Evolutionary conservation across 2,329 filamentous ascomycete genomes (phyloP).

Genomic region (Fusarium continuum): DNA sequence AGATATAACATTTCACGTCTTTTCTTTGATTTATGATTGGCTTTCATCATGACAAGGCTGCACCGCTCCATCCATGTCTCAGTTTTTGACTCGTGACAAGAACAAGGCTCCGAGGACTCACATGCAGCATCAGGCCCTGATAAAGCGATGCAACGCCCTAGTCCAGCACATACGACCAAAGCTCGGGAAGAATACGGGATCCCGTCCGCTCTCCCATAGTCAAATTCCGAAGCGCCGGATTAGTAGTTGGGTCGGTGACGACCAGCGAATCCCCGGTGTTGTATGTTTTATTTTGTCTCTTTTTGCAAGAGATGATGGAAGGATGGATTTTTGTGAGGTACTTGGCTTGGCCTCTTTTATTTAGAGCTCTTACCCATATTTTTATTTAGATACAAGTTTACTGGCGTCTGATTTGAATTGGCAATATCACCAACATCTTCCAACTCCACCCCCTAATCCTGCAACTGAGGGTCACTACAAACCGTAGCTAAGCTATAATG

Average conservation of each 20-base stretch:
- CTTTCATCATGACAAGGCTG: not conserved
- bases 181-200: slow-evolving; percentile 28
- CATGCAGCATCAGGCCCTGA: not conserved
- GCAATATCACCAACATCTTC: too few species aligned
- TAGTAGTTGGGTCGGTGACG: slow-evolving; percentile 31
- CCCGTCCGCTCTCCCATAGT: slow-evolving; percentile 29
- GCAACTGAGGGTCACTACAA: too few species aligned
- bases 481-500: too few species aligned
- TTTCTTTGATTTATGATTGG: slow-evolving; percentile 10
- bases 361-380: too few species aligned
- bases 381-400: too few species aligned
- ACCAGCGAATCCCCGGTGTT: slow-evolving; percentile 29
- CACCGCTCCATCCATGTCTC: not conserved
- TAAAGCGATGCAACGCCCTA: not conserved
- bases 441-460: too few species aligned
- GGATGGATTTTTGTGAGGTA: too few species aligned
- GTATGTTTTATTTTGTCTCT: slow-evolving; percentile 5
- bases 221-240: slow-evolving; percentile 31
- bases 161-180: slow-evolving; percentile 18
- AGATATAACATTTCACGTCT: rapidly evolving
- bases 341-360: too few species aligned
- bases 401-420: too few species aligned
- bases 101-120: slow-evolving; percentile 4
- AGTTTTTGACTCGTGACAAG: not conserved
- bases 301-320: too few species aligned